These are phyloP conservation scores for Cutaneotrichosporon cavernicola DNA, from an alignment of 1,284 basidiomycete species.

Conservation along the genomic window DNA sequence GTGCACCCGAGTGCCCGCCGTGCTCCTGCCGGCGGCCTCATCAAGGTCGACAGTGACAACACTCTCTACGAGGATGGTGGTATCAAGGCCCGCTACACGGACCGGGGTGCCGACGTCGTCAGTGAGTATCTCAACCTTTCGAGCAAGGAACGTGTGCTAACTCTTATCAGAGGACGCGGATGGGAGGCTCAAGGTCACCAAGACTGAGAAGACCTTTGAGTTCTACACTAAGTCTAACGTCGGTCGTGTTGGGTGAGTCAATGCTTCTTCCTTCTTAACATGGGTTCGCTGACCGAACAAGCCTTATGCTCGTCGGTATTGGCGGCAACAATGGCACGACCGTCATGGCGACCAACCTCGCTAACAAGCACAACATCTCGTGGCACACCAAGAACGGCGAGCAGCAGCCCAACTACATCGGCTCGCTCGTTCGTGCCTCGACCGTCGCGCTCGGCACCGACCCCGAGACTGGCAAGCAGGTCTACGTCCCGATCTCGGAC, in stretches of 20 bases:
- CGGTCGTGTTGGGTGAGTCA: constrained; percentile 82
- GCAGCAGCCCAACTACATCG: constrained; percentile 96
- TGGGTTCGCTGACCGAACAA: constrained; percentile 44
- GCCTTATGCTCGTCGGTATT: constrained; percentile 93
- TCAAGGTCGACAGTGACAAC: constrained; percentile 80
- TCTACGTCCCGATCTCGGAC: constrained; percentile 88
- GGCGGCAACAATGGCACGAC: constrained; percentile 98
- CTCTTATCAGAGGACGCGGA: constrained; percentile 55
- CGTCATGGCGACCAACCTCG: constrained; percentile 88
- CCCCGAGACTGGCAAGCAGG: constrained; percentile 78
- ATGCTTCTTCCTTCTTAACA: background rate
- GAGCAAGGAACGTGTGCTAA: background rate
- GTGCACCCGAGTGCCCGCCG: constrained; percentile 84
- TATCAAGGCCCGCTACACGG: constrained; percentile 78
- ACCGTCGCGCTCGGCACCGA: constrained; percentile 90
- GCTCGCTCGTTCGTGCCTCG: constrained; percentile 83
- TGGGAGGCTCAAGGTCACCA: constrained; percentile 70
- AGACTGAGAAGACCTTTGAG: constrained; percentile 73
- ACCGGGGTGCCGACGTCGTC: constrained; percentile 73
- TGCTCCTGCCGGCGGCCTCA: constrained; percentile 59
- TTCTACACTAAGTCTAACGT: constrained; percentile 89
- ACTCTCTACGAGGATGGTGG: constrained; percentile 73
- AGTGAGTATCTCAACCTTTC: constrained; percentile 36
- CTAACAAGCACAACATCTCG: constrained; percentile 90
- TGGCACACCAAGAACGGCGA: constrained; percentile 94